Evolutionary conservation across 148 eudicot species (phyloP).

Genomic region (Nepenthes mirabilis): DNA sequence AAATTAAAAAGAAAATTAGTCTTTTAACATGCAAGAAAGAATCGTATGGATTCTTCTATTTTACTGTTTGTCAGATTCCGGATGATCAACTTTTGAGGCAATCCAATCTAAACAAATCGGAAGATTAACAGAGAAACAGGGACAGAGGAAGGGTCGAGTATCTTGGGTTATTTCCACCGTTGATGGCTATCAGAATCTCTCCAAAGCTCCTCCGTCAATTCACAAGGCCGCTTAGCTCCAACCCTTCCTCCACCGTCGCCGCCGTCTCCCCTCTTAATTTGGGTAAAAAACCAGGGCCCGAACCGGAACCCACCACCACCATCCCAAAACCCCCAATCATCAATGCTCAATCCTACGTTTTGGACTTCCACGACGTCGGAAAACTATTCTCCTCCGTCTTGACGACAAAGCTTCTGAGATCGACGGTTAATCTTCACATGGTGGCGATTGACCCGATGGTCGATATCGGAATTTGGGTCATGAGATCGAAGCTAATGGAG

Average conservation of each 20-base stretch:
- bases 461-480: constrained; percentile 58
- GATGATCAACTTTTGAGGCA: too few relatives aligned
- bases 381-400: constrained; percentile 35
- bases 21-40: too few relatives aligned
- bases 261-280: constrained; percentile 16
- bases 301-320: background rate
- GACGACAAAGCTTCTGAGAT: constrained; percentile 32
- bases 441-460: constrained; percentile 42
- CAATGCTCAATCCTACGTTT: background rate
- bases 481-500: constrained; percentile 45
- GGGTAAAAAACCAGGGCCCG: constrained; percentile 4
- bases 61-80: too few relatives aligned
- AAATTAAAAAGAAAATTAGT: too few relatives aligned
- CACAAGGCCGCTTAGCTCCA: constrained; percentile 26
- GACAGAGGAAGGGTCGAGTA: too few relatives aligned
- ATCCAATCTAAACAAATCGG: too few relatives aligned
- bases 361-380: constrained; percentile 36
- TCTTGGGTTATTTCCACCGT: too few relatives aligned
- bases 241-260: constrained; percentile 13
- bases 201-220: constrained; percentile 24
- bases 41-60: too few relatives aligned
- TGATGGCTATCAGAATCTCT: constrained; percentile 33
- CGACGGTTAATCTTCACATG: constrained; percentile 30
- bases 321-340: background rate
- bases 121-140: too few relatives aligned